Base-by-base conservation (phyloP, 1,284 basidiomycete genomes). In the Naganishia liquefaciens region DNA sequence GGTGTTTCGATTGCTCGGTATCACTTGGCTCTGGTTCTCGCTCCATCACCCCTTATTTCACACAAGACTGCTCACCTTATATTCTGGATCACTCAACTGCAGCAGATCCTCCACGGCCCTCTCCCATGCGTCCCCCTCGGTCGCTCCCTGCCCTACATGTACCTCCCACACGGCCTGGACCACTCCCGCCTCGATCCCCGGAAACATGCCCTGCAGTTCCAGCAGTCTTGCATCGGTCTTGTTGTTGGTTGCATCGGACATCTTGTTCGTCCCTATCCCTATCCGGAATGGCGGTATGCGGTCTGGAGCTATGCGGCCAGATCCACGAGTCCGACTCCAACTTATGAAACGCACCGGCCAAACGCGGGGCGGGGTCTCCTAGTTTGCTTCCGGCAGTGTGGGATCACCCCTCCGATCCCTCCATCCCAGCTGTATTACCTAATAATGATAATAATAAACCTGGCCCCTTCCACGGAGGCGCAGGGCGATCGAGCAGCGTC, bases 71-170 rank as follows among this genome's bases (percentile, higher is more conserved):
- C 64, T 61, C 64, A 65, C 64, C 64, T 57, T 67, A 33, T 53
- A 67, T 25, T 64, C 52, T 19, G 66, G 66, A 55, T 67, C 66
- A 40, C 62, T 67, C 27, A 67, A 46, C 46, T 53, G 39, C 62
- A 67, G 40, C n/a, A 67, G 28, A 49, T 67, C 66, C 28, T 54
- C 58, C 10, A 47, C 30, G 2, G 52, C 60, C 33, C 53, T 40
- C 21, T 47, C 64, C 53, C 49, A 27, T 9, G 25, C 58, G 2
- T 62, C 51, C 28, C 9, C 28, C 33, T 37, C 33, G 33, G 10
- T 13, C 33, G 33, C 33, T 7, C 49, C 49, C 6, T 28, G 50
- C 17, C 28, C 50, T 17, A n/a, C 52, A 23, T 54, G 43, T 25
- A 58, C 60, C 37, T 66, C 53, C 30, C 43, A 42, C 11, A 66